Percentiles rank a stretch among this genome's conserved stretches.
phyloP scores from a whole-genome alignment of 1,284 basidiomycete genomes.

The Pseudozyma flocculosa region DNA sequence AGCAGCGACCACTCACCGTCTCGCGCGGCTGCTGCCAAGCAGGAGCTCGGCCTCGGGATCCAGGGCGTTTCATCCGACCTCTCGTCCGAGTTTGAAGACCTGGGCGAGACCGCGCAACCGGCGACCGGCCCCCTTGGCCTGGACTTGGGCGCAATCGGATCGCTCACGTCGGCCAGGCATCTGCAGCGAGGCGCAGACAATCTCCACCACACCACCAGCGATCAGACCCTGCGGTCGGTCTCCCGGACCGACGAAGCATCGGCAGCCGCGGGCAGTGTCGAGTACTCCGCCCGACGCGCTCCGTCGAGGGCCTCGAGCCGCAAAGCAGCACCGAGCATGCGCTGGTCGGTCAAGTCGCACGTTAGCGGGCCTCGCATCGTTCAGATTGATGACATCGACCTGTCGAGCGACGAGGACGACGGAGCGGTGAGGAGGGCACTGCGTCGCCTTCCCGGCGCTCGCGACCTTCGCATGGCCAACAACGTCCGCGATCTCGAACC shows the following conservation, averaged over 20 bases:
- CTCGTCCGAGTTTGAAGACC: not conserved
- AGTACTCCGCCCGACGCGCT: not conserved
- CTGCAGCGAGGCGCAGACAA: conserved; percentile 9
- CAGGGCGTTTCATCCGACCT: conserved; percentile 1
- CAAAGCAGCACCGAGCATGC: not conserved
- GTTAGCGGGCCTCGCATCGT: conserved; percentile 38
- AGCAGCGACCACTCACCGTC: conserved; percentile 9
- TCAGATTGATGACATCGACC: conserved; percentile 53
- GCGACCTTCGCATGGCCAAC: conserved; percentile 49
- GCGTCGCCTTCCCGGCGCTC: conserved; percentile 46
- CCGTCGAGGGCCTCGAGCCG: not conserved
- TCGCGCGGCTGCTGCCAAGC: not conserved
- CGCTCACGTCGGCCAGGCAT: conserved; percentile 3
- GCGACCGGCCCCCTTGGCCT: conserved; percentile 7
- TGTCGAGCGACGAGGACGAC: conserved; percentile 55
- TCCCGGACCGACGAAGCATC: conserved; percentile 6
- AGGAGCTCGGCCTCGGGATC: conserved; percentile 22
- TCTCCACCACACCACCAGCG: conserved; percentile 42
- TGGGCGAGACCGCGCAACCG: not conserved
- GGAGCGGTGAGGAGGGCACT: conserved; percentile 46
- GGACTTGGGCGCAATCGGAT: conserved; percentile 9
- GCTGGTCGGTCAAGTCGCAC: not conserved
- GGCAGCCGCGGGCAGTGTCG: too few relatives aligned
- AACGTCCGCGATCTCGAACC: conserved; percentile 37
- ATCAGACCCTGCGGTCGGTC: conserved; percentile 42